Evolutionary conservation across 106 monocot species (phyloP).

Genomic region (Chionographis japonica): DNA sequence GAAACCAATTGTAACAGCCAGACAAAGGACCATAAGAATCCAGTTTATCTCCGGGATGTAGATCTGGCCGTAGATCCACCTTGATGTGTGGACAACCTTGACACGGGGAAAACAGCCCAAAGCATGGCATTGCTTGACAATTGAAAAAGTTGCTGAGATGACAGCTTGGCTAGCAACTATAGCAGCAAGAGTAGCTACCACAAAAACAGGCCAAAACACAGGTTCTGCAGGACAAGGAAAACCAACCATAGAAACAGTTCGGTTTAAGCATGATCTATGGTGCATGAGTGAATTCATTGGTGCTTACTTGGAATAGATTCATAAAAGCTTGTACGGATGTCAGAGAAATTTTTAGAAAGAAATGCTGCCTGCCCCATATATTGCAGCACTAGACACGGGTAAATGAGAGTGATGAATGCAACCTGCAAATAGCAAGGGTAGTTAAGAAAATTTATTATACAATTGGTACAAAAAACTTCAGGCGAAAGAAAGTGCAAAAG

Average conservation of each 20-base stretch:
- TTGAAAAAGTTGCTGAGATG: slow-evolving; percentile 91
- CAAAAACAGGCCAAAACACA: slow-evolving; percentile 84
- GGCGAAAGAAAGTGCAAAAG: neutral
- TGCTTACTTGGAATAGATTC: slow-evolving; percentile 30
- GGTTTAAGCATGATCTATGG: neutral
- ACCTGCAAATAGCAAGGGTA: slow-evolving; percentile 15
- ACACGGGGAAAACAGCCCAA: slow-evolving; percentile 93
- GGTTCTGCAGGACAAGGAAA: slow-evolving; percentile 45
- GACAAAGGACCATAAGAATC: slow-evolving; percentile 75
- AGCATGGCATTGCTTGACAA: slow-evolving; percentile 81
- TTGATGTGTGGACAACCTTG: slow-evolving; percentile 77
- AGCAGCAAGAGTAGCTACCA: slow-evolving; percentile 69
- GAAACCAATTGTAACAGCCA: slow-evolving; percentile 73
- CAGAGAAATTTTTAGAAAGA: slow-evolving; percentile 19
- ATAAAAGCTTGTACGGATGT: slow-evolving; percentile 25
- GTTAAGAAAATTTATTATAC: neutral
- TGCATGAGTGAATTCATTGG: neutral
- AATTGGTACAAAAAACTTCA: too few species aligned
- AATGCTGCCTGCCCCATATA: slow-evolving; percentile 45
- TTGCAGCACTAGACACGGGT: slow-evolving; percentile 35
- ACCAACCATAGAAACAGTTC: neutral
- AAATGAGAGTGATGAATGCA: slow-evolving; percentile 27
- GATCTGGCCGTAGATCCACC: slow-evolving; percentile 74
- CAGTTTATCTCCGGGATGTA: slow-evolving; percentile 89
- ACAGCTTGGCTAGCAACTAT: slow-evolving; percentile 84